Conservation (phyloP, 495 filamentous ascomycete genomes). For the Penicillium diatomitis region DNA sequence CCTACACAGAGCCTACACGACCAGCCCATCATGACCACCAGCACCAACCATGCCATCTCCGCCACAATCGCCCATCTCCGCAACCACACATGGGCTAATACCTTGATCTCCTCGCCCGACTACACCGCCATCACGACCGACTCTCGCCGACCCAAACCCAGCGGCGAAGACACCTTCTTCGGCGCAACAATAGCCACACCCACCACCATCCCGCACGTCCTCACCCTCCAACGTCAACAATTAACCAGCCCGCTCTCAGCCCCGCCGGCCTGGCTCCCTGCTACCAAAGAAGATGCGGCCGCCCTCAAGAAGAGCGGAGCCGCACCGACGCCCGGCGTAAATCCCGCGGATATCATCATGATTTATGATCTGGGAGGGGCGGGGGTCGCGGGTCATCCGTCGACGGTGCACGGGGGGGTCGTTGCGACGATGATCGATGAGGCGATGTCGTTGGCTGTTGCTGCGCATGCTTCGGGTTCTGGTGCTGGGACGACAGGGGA, state of each 20-base stretch:
- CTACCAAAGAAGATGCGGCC: slow-evolving; percentile 22
- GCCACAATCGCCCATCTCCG: slow-evolving; percentile 18
- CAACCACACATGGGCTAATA: slow-evolving; percentile 16
- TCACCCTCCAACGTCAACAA: slow-evolving; percentile 26
- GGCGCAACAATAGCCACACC: slow-evolving; percentile 24
- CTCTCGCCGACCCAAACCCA: slow-evolving; percentile 28
- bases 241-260: slow-evolving; percentile 14
- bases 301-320: not conserved
- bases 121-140: slow-evolving; percentile 29
- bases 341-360: slow-evolving; percentile 31
- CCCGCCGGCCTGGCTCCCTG: slow-evolving; percentile 24
- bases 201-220: slow-evolving; percentile 29
- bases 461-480: slow-evolving; percentile 15
- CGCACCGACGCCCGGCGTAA: slow-evolving; percentile 13
- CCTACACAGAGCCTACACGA: no score
- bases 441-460: slow-evolving; percentile 35
- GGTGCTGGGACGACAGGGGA: not conserved
- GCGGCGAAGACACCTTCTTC: slow-evolving; percentile 36
- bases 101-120: slow-evolving; percentile 20
- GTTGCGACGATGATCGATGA: slow-evolving; percentile 67
- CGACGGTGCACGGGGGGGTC: slow-evolving; percentile 38
- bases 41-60: not conserved
- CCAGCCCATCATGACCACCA: no score
- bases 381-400: slow-evolving; percentile 32
- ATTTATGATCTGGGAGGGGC: slow-evolving; percentile 24